Conservation (phyloP, 2,329 filamentous ascomycete species). For the Xylogone sp. region DNA sequence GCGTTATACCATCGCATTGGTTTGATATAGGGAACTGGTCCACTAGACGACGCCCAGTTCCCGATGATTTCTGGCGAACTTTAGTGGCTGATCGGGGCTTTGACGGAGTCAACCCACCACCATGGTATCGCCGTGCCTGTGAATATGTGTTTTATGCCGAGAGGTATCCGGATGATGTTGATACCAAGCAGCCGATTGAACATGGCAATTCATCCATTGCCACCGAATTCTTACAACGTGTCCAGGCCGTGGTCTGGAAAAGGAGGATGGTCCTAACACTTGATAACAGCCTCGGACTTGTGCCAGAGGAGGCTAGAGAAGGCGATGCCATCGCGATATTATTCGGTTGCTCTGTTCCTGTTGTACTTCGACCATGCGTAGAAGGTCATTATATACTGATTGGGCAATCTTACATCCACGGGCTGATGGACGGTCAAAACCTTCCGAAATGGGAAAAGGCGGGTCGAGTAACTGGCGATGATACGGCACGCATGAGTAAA, state of each 20-base stretch:
- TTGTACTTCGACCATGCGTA: conserved; percentile 3
- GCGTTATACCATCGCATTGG: not conserved
- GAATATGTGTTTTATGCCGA: conserved; percentile 3
- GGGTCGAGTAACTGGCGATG: not conserved
- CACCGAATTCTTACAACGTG: conserved; percentile 7
- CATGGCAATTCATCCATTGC: conserved; percentile 5
- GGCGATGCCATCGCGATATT: conserved; percentile 9
- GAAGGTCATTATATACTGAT: conserved; percentile 1
- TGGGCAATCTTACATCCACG: conserved; percentile 8
- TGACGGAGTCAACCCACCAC: conserved; percentile 3
- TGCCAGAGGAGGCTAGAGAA: conserved; percentile 1
- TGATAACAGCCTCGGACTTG: conserved; percentile 2
- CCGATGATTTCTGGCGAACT: conserved; percentile 10
- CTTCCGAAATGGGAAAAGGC: not conserved
- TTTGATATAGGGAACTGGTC: not conserved
- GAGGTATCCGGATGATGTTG: conserved; percentile 7
- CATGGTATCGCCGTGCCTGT: conserved; percentile 8
- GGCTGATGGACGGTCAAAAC: not conserved
- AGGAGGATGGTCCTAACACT: conserved; percentile 5
- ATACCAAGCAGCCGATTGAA: conserved; percentile 7
- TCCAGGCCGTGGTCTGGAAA: conserved; percentile 16
- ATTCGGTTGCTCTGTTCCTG: conserved; percentile 11
- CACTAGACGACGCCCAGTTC: not conserved
- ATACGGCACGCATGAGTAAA: not conserved
- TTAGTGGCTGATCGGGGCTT: conserved; percentile 12